phyloP scores from a whole-genome alignment of 225 moss, liverwort and hornwort species.

The Sphagnum tenellum region DNA sequence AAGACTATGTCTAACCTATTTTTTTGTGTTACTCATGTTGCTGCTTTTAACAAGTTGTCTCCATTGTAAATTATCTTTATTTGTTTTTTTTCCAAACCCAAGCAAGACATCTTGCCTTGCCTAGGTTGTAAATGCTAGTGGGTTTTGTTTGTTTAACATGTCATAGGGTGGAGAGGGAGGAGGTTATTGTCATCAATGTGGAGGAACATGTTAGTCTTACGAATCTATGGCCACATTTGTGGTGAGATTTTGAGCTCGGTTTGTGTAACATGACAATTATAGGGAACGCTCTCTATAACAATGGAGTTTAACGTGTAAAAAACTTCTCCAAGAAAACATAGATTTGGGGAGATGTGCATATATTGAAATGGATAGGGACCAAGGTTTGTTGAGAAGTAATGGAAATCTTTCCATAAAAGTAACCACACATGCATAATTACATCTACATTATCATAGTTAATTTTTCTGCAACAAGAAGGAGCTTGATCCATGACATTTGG shows the following conservation, averaged over 20 bases:
- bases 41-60: too few species aligned
- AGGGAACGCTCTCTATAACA: conserved; percentile 68
- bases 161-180: conserved; percentile 96
- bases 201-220: conserved; percentile 99
- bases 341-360: conserved; percentile 16
- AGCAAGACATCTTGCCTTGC: too few species aligned
- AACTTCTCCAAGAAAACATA: conserved; percentile 11
- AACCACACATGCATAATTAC: conserved; percentile 58
- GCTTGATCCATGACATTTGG: conserved; percentile 68
- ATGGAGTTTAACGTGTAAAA: conserved; percentile 40
- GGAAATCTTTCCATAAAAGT: conserved; percentile 19
- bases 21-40: too few species aligned
- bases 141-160: conserved; percentile 99
- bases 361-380: conserved; percentile 16
- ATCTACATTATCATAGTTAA: conserved; percentile 58
- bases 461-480: conserved; percentile 52
- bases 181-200: conserved; percentile 99
- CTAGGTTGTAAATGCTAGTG: conserved; percentile 98
- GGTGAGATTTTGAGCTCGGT: conserved; percentile 78
- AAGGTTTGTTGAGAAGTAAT: conserved; percentile 10
- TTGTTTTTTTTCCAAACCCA: too few species aligned
- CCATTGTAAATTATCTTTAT: too few species aligned
- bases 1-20: too few species aligned
- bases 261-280: conserved; percentile 56
- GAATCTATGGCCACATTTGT: conserved; percentile 86